Evolutionary conservation across 345 rosid genomes (phyloP).

Genomic region (Laguncularia racemosa): DNA sequence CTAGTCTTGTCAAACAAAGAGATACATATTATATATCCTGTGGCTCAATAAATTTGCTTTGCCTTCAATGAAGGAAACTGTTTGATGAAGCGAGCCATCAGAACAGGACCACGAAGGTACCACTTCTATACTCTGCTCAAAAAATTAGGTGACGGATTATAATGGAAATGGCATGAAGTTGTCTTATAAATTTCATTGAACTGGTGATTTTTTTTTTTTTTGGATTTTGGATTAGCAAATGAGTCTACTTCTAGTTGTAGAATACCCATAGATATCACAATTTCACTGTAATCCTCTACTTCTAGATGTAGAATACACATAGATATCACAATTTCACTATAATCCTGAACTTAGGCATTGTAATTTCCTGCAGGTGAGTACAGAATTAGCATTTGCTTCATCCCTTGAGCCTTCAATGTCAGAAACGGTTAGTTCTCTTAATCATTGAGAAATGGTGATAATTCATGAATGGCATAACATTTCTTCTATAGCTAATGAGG

Average conservation of each 20-base stretch:
- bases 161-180: not conserved
- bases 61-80: constrained; percentile 43
- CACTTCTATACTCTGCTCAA: not conserved
- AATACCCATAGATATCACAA: not conserved
- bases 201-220: too few relatives aligned
- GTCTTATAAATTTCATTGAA: not conserved
- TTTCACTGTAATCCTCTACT: too few relatives aligned
- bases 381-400: constrained; percentile 21
- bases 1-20: not conserved
- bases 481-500: too few relatives aligned
- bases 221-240: too few relatives aligned
- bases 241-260: not conserved
- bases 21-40: not conserved
- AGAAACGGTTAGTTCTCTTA: constrained; percentile 5
- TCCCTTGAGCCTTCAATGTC: constrained; percentile 10
- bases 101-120: constrained; percentile 47
- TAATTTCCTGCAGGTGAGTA: constrained; percentile 23
- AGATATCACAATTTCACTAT: not conserved
- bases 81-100: constrained; percentile 31
- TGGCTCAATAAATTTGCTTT: constrained; percentile 2
- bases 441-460: not conserved
- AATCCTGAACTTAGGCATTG: not conserved
- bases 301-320: not conserved
- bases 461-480: too few relatives aligned
- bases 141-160: not conserved